Evolutionary conservation across 495 filamentous ascomycete species (phyloP).

Genomic region (Penicillium fimorum): DNA sequence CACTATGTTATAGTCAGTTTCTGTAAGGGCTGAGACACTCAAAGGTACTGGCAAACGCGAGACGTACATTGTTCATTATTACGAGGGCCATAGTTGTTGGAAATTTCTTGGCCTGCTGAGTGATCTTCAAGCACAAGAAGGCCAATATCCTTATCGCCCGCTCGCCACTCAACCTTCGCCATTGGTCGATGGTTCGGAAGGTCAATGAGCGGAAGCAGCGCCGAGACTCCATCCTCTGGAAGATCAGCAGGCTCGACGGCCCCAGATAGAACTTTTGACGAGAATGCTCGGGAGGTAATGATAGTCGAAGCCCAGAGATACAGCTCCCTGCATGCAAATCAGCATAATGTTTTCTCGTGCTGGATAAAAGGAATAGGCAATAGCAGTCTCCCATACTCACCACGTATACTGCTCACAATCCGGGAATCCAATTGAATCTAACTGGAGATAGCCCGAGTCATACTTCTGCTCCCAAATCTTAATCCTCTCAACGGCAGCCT

Average conservation of each 20-base stretch:
- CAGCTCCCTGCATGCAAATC: conserved; percentile 48
- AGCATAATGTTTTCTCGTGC: conserved; percentile 9
- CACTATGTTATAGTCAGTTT: conserved; percentile 37
- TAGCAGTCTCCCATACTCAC: conserved; percentile 28
- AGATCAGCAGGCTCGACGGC: conserved; percentile 32
- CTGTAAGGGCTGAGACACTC: not conserved
- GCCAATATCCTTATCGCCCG: conserved; percentile 44
- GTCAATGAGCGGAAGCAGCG: conserved; percentile 63
- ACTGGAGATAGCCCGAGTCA: conserved; percentile 32
- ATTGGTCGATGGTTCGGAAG: conserved; percentile 57
- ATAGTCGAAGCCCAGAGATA: conserved; percentile 66
- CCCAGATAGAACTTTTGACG: conserved; percentile 45
- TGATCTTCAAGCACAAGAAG: conserved; percentile 47
- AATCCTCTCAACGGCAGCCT: conserved; percentile 44
- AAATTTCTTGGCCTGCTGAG: conserved; percentile 52
- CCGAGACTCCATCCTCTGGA: conserved; percentile 43
- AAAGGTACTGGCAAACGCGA: not conserved
- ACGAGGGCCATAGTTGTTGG: conserved; percentile 69
- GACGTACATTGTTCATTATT: conserved; percentile 63
- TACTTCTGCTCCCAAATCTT: conserved; percentile 51
- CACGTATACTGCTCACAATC: conserved; percentile 41
- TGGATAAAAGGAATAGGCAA: not conserved
- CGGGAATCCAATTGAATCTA: conserved; percentile 39
- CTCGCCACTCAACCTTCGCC: conserved; percentile 61
- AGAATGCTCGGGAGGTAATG: conserved; percentile 57